These are phyloP conservation scores for Beauveria medogensis DNA, from an alignment of 2,329 filamentous ascomycete genomes.

Conservation along the genomic window DNA sequence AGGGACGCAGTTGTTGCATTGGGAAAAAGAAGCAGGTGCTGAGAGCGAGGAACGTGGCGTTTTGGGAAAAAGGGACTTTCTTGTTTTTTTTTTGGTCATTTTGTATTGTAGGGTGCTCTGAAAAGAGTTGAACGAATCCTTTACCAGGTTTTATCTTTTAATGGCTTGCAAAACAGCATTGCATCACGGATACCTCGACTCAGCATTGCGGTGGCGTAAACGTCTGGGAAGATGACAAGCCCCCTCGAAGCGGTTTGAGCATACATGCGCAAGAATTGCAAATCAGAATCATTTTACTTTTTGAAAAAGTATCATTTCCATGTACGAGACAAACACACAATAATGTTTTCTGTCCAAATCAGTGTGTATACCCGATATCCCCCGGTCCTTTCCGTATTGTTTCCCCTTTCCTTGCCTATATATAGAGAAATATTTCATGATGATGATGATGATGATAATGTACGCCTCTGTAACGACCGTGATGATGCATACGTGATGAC, in stretches of 20 bases:
- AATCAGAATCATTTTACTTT: not conserved
- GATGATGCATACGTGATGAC: not conserved
- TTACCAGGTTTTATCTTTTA: not conserved
- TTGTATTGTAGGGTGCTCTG: not conserved
- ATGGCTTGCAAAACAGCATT: not conserved
- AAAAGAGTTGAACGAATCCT: not conserved
- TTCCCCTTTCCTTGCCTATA: not conserved
- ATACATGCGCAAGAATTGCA: not conserved
- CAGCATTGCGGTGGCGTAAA: no score
- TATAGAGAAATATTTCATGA: not conserved
- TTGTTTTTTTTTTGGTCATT: not conserved
- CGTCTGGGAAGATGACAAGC: not conserved
- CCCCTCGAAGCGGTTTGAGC: not conserved
- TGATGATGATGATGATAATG: not conserved
- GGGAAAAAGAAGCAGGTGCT: no score
- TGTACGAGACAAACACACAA: not conserved
- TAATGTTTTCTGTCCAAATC: not conserved
- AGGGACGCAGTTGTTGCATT: not conserved
- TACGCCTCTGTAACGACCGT: constrained; percentile 11
- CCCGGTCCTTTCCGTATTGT: not conserved
- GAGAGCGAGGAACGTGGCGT: not conserved
- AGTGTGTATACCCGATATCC: not conserved
- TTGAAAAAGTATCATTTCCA: not conserved
- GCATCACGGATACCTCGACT: not conserved
- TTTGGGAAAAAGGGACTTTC: not conserved